These are phyloP conservation scores for Barnettozyma sucrosica DNA, from an alignment of 805 yeast species.

Conservation along the genomic window DNA sequence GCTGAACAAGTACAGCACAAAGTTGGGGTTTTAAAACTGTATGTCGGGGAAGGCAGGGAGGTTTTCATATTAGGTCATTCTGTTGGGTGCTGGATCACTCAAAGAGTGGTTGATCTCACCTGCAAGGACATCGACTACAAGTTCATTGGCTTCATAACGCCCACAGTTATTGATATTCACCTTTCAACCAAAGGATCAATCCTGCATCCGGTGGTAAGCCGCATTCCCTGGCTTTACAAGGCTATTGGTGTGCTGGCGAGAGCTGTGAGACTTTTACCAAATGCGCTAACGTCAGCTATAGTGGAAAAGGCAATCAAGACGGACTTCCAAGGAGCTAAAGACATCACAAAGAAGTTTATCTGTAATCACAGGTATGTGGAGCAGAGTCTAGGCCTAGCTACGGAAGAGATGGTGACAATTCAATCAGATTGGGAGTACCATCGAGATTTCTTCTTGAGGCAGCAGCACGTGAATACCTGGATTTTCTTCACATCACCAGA, in stretches of 20 bases:
- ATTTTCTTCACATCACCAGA: constrained; percentile 52
- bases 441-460: constrained; percentile 35
- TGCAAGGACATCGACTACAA: constrained; percentile 26
- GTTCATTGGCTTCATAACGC: constrained; percentile 59
- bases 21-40: constrained; percentile 39
- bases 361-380: constrained; percentile 38
- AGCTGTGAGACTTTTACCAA: constrained; percentile 24
- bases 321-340: constrained; percentile 10
- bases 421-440: constrained; percentile 46
- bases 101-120: constrained; percentile 38
- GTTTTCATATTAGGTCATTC: constrained; percentile 62
- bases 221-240: constrained; percentile 26
- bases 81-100: constrained; percentile 61
- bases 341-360: constrained; percentile 39
- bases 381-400: constrained; percentile 53
- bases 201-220: constrained; percentile 25
- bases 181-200: constrained; percentile 35
- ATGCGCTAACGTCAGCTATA: constrained; percentile 6
- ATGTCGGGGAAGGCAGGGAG: constrained; percentile 27
- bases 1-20: constrained; percentile 58
- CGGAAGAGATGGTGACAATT: constrained; percentile 52
- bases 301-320: constrained; percentile 10
- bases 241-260: constrained; percentile 27
- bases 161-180: constrained; percentile 61
- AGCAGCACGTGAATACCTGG: constrained; percentile 35